Conservation (phyloP, 2,329 filamentous ascomycete genomes). For the Trichoderma sp. region DNA sequence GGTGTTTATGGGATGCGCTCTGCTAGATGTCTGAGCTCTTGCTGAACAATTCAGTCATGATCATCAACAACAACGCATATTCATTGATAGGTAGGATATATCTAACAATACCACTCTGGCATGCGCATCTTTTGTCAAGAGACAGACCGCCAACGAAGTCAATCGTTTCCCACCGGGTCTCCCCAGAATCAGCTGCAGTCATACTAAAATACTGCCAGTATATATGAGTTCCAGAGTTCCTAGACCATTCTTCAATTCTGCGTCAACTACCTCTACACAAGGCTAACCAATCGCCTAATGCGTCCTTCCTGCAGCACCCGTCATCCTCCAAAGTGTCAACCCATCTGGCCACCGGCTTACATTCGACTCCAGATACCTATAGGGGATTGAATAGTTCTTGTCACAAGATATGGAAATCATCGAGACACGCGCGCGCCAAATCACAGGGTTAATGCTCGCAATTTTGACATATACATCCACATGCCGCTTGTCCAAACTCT, state of each 20-base stretch:
- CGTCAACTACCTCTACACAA: slow-evolving; percentile 22
- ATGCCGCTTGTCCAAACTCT: neutral
- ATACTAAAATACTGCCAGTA: neutral
- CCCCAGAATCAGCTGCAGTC: neutral
- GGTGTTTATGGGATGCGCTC: neutral
- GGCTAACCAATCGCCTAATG: slow-evolving; percentile 24
- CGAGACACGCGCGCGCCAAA: neutral
- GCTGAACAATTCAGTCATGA: neutral
- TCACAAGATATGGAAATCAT: neutral
- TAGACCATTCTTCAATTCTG: slow-evolving; percentile 23
- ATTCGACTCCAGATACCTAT: slow-evolving; percentile 3
- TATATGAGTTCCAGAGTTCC: slow-evolving; percentile 13
- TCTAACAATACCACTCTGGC: neutral
- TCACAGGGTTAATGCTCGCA: neutral
- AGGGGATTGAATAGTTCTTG: neutral
- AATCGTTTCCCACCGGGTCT: neutral
- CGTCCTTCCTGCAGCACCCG: slow-evolving; percentile 6
- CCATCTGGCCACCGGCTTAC: slow-evolving; percentile 4
- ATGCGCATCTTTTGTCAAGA: neutral
- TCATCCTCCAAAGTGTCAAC: slow-evolving; percentile 11
- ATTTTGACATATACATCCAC: neutral
- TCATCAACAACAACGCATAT: neutral
- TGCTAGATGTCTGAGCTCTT: neutral
- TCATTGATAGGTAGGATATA: neutral
- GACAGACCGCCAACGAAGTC: neutral